A percentile compares a stretch with the other conserved stretches of the same genome.
These are phyloP conservation scores for Cyclotella choctawhatcheeana DNA, from an alignment of 108 stramenopile genomes.

Conservation along the genomic window DNA sequence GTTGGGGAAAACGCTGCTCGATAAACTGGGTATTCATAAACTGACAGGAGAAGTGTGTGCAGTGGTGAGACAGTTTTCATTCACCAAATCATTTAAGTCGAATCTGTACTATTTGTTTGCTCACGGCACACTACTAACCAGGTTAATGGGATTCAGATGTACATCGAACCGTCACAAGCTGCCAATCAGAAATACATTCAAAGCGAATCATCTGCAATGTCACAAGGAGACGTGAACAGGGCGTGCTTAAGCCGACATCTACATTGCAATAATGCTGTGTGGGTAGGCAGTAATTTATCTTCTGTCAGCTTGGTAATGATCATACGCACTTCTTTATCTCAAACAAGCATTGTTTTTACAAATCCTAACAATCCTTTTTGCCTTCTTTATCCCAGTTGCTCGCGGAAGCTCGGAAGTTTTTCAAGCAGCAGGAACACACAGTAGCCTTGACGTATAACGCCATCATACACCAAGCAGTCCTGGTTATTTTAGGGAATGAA, in stretches of 20 bases:
- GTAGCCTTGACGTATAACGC: not conserved
- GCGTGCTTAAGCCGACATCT: conserved; percentile 3
- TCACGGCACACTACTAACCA: too few species aligned
- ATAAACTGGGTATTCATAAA: conserved; percentile 6
- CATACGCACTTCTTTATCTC: not conserved
- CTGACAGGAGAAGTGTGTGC: conserved; percentile 3
- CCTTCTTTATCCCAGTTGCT: too few species aligned
- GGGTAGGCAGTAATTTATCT: conserved; percentile 5
- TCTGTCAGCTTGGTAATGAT: not conserved
- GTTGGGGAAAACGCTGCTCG: conserved; percentile 8
- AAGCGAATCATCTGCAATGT: conserved; percentile 22
- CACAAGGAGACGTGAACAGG: conserved; percentile 13
- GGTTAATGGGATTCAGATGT: conserved; percentile 2
- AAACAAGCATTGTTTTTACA: not conserved
- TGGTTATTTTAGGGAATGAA: too few species aligned
- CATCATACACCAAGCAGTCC: too few species aligned
- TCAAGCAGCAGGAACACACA: not conserved
- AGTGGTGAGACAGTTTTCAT: too few species aligned
- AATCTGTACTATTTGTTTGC: too few species aligned
- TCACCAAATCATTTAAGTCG: too few species aligned
- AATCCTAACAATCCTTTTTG: too few species aligned
- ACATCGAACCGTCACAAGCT: conserved; percentile 12
- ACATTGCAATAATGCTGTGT: not conserved
- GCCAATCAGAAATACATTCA: not conserved
- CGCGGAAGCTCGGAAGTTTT: not conserved